A percentile compares a stretch with the other conserved stretches of the same genome.
These are phyloP conservation scores for Pseudogymnoascus sp. DNA, from an alignment of 2,329 filamentous ascomycete species.

Conservation along the genomic window DNA sequence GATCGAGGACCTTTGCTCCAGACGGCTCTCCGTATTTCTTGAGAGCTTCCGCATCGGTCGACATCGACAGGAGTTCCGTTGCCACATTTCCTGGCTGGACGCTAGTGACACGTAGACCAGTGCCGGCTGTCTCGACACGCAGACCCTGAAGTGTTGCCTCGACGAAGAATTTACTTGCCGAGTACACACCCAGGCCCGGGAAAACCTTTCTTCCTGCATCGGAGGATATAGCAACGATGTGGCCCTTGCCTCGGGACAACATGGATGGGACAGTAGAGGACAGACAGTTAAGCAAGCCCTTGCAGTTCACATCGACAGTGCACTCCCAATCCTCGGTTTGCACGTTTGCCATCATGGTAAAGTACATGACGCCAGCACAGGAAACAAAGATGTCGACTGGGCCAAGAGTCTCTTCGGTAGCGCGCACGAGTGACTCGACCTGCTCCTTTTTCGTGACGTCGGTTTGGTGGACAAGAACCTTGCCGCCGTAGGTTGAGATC, in stretches of 20 bases:
- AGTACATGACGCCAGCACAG: slow-evolving; percentile 82
- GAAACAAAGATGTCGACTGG: slow-evolving; percentile 71
- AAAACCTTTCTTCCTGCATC: slow-evolving; percentile 77
- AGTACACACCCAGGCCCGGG: slow-evolving; percentile 74
- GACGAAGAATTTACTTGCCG: slow-evolving; percentile 77
- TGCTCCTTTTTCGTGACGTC: slow-evolving; percentile 62
- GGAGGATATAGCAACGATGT: slow-evolving; percentile 74
- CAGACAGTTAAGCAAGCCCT: slow-evolving; percentile 67
- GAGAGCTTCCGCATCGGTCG: slow-evolving; percentile 65
- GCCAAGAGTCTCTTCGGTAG: slow-evolving; percentile 54
- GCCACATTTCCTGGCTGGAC: slow-evolving; percentile 72
- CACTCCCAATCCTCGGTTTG: slow-evolving; percentile 70
- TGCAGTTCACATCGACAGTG: slow-evolving; percentile 81
- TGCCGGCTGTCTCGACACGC: slow-evolving; percentile 67
- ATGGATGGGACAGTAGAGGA: slow-evolving; percentile 62
- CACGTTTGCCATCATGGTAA: slow-evolving; percentile 74
- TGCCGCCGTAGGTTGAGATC: slow-evolving; percentile 49
- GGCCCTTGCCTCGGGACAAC: slow-evolving; percentile 59
- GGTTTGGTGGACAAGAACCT: slow-evolving; percentile 60
- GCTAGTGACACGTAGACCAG: slow-evolving; percentile 63
- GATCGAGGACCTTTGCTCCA: slow-evolving; percentile 66
- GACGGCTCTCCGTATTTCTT: slow-evolving; percentile 71
- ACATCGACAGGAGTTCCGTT: slow-evolving; percentile 67
- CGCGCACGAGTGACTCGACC: slow-evolving; percentile 56
- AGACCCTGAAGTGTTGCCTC: slow-evolving; percentile 71